These are phyloP conservation scores for Euphrasia arctica DNA, from an alignment of 305 asterid genomes.

Conservation along the genomic window DNA sequence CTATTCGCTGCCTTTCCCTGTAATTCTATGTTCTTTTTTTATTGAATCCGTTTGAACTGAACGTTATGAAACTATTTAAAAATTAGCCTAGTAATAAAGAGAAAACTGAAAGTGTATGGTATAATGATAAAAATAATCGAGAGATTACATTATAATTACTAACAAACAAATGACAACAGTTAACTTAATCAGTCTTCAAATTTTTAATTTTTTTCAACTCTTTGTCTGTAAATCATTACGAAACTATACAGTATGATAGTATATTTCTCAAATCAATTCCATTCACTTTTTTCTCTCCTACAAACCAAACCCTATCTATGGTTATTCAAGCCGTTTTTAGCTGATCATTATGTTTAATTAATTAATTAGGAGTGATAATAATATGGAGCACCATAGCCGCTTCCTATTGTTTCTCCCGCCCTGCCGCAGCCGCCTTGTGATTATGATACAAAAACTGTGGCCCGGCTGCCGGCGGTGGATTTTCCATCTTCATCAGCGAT, in stretches of 20 bases:
- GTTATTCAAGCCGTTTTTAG: constrained; percentile 2
- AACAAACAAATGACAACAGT: too few species aligned
- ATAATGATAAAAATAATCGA: too few species aligned
- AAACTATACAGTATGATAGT: neutral
- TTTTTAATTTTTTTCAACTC: too few species aligned
- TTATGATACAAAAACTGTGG: neutral
- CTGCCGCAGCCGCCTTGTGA: constrained; percentile 3
- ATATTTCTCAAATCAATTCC: neutral
- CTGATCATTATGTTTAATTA: constrained; percentile 1
- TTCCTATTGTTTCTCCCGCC: neutral
- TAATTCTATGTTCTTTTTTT: too few species aligned
- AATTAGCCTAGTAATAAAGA: too few species aligned
- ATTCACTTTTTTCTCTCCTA: neutral
- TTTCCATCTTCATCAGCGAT: constrained; percentile 18
- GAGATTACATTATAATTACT: too few species aligned
- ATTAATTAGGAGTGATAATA: neutral
- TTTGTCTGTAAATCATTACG: neutral
- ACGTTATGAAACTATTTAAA: too few species aligned
- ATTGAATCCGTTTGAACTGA: too few species aligned
- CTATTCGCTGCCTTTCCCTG: constrained; percentile 41
- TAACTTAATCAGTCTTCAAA: too few species aligned
- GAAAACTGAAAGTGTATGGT: too few species aligned
- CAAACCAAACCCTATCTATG: neutral
- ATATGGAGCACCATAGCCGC: neutral
- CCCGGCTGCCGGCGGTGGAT: neutral